Base-by-base conservation (phyloP, 306 rosid genomes). In the Cicer arietinum region DNA sequence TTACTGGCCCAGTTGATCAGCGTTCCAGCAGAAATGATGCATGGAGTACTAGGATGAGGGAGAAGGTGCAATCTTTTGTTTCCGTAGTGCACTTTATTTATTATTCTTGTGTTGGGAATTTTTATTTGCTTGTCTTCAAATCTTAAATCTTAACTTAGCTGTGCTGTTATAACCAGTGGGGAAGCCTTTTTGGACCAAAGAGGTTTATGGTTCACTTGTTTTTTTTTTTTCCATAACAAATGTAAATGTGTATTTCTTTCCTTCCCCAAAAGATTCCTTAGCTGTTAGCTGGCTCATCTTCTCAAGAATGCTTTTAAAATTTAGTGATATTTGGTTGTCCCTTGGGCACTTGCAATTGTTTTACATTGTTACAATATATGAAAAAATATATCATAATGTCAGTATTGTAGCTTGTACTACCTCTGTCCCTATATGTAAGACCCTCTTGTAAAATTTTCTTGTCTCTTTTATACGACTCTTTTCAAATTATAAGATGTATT, bases 1-100 rank as follows among this genome's bases (percentile, higher is more conserved):
- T 79, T 76, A 75, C 93, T 45, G 91, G 97, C 63, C 45, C 90
- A 20, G 9, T 39, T 73, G 95, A 88, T 71, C 95, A 89, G 83
- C 94, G 99, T 42, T 80, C 97, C 40, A 73, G 68, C 82, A 88
- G 98, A 89, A 95, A 70, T 84, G 99, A 95, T 85, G 99, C 99
- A 42, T 95, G 99, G 99, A 95, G 99, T 85, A 11, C 93, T 53
- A 88, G 99, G 68, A 92, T 95, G 99, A 90, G 99, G 83, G 99
- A 95, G 80, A 95, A 92, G 99, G 99, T 95, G 74, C 73, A 60
- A 40, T 76, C 50, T 77, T 62, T 62, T 41, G 20, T 54, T 75
- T 76, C 44, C 48, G 16, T 53, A 39, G 10, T 72, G 50, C 8
- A 37, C 43, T 65, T 65, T 11, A 46, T 52, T 46, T 69, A 42